Conservation (phyloP, 768 basidiomycete species). For the Pluteus cervinus region DNA sequence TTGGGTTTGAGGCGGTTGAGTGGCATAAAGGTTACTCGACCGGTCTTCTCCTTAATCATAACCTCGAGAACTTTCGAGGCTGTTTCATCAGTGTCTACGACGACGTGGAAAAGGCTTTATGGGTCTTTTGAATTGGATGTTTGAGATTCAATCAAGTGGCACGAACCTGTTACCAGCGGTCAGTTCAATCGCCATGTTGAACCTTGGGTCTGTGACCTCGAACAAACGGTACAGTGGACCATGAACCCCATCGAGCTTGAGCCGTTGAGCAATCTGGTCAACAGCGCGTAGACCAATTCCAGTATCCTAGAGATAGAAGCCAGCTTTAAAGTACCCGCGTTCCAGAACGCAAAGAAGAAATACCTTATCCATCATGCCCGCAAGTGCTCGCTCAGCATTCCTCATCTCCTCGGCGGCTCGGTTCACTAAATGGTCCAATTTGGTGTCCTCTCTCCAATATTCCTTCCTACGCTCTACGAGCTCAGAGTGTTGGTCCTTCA, state of each 20-base stretch:
- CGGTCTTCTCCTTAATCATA: conserved; percentile 91
- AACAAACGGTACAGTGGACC: conserved; percentile 94
- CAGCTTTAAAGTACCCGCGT: background rate
- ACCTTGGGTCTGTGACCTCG: conserved; percentile 81
- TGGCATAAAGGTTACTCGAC: conserved; percentile 97
- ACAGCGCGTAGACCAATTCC: conserved; percentile 84
- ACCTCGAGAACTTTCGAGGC: conserved; percentile 86
- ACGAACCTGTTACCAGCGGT: conserved; percentile 90
- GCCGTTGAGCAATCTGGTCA: conserved; percentile 72
- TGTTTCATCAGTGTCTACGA: conserved; percentile 94
- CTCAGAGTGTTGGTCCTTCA: conserved; percentile 66
- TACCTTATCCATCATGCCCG: conserved; percentile 96
- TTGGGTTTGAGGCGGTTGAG: conserved; percentile 90
- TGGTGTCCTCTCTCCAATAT: conserved; percentile 92
- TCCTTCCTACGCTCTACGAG: conserved; percentile 83
- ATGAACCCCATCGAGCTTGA: conserved; percentile 77
- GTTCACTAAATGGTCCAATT: conserved; percentile 68
- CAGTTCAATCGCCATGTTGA: conserved; percentile 88
- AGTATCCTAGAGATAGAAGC: conserved; percentile 72
- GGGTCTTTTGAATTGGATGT: background rate
- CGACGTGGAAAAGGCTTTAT: conserved; percentile 88
- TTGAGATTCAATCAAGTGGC: background rate
- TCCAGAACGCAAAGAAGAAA: conserved; percentile 9
- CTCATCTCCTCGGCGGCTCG: conserved; percentile 79
- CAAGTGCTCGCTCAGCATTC: conserved; percentile 70